Base-by-base conservation (phyloP, 2,329 filamentous ascomycete species). In the Clathrospora elynae region DNA sequence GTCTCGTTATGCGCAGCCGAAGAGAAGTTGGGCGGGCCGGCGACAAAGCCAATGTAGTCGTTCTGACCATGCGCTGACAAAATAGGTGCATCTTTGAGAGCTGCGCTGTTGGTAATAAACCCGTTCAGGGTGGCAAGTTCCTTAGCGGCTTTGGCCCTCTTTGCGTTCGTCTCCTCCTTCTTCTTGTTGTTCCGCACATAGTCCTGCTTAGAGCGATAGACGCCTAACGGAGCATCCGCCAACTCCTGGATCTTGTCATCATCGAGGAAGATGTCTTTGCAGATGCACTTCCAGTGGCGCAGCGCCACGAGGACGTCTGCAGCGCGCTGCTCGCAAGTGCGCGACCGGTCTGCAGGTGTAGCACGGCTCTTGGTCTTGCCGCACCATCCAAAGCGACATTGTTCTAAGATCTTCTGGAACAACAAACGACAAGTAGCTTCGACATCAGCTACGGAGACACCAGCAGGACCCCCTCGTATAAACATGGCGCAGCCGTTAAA, bases 261-360 rank as follows among this genome's bases (percentile, higher is more conserved):
- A 1, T 35, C 28, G 14, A 31, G 22, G 9, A 46, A 9, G 8
- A 49, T 22, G 6, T 46, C 49, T 5, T 24, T 25, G 14, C 49
- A 49, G 11, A 41, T 26, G 7, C 17, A 30, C 34, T 52, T 52
- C 39, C 35, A 41, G 3, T 32, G 22, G 9, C 25, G 29, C 7
- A 52, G 37, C n/a, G 31, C 46, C 2, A 3, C 6, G 26, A 45
- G 35, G 7, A 42, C 30, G 5, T 43, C 28, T 8, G 19, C 5
- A 2, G 47, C 35, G 8, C 42, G 42, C 7, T n/a, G 30, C 14
- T 14, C 5, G 7, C 42, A 47, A 16, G n/a, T 36, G 6, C 34
- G 16, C 5, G 17, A 19, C 13, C 11, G 19, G 26, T 51, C 43
- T 2, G 9, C 19, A 9, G 17, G 12, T 9, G n/a, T 20, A 10